phyloP scores from a whole-genome alignment of 371 early-diverging fungal species.

The Polyrhizophydium stewartii region DNA sequence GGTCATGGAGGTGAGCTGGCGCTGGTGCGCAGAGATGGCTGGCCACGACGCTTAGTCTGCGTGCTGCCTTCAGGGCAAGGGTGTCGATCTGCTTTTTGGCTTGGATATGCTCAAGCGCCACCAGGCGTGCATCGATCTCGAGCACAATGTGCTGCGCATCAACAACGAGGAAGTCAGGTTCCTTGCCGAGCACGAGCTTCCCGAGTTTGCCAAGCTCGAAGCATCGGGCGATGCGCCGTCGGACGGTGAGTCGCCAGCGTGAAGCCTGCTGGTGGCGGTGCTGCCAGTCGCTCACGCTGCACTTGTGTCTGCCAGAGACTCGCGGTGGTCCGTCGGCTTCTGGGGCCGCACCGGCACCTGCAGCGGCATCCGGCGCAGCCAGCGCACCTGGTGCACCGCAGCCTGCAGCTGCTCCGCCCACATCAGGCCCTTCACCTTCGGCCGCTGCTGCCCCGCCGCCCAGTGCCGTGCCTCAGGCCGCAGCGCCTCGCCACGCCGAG shows the following conservation, averaged over 20 bases:
- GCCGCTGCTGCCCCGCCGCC: slow-evolving; percentile 7
- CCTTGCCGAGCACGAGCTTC: slow-evolving; percentile 86
- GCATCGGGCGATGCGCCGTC: slow-evolving; percentile 1
- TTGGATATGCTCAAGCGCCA: slow-evolving; percentile 91
- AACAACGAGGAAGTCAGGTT: slow-evolving; percentile 81
- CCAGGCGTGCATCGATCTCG: slow-evolving; percentile 84
- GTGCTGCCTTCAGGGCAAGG: slow-evolving; percentile 58
- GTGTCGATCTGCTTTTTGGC: slow-evolving; percentile 89
- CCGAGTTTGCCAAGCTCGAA: slow-evolving; percentile 55
- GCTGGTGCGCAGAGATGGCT: neutral
- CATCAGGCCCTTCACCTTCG: slow-evolving; percentile 5
- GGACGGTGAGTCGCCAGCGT: too few relatives aligned
- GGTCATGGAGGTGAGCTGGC: slow-evolving; percentile 68
- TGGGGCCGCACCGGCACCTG: too few relatives aligned
- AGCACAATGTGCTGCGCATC: slow-evolving; percentile 74
- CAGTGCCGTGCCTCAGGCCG: slow-evolving; percentile 9
- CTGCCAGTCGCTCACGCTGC: too few relatives aligned
- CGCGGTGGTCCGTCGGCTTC: too few relatives aligned
- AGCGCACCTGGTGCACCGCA: too few relatives aligned
- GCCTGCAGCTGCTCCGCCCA: neutral
- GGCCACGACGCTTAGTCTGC: neutral
- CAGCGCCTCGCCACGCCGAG: slow-evolving; percentile 39
- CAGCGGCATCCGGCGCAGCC: too few relatives aligned
- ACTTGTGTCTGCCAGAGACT: too few relatives aligned
- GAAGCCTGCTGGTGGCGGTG: too few relatives aligned